These are phyloP conservation scores for Boechera stricta DNA, from an alignment of 345 rosid species.

Conservation along the genomic window DNA sequence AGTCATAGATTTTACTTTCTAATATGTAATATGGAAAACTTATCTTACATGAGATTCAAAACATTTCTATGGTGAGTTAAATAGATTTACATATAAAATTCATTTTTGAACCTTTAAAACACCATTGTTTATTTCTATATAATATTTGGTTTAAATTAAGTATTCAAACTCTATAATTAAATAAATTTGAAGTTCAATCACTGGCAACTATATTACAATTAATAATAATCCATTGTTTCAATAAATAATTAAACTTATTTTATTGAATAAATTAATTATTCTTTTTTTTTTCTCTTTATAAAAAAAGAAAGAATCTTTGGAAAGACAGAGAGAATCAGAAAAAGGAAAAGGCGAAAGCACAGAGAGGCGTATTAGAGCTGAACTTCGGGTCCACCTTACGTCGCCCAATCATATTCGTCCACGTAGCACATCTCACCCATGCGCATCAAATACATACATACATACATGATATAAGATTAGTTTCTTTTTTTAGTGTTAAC, in stretches of 20 bases:
- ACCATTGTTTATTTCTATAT: neutral
- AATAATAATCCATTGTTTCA: neutral
- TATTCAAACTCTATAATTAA: neutral
- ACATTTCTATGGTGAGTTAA: neutral
- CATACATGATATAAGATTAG: too few species aligned
- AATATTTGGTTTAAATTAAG: neutral
- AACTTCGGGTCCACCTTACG: conserved; percentile 12
- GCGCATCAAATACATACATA: neutral
- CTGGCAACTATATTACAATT: neutral
- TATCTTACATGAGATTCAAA: neutral
- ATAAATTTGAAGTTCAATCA: neutral
- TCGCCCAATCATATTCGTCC: neutral
- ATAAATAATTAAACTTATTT: neutral
- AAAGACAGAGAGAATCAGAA: conserved; percentile 29
- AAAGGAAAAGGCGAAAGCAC: conserved; percentile 13
- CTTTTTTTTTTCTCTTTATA: neutral
- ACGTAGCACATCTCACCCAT: conserved; percentile 19
- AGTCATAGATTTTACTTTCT: neutral
- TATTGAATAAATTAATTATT: neutral
- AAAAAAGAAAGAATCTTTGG: conserved; percentile 14
- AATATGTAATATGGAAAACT: neutral
- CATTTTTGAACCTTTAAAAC: neutral
- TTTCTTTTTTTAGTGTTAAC: too few species aligned
- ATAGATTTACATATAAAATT: neutral
- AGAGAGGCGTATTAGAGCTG: conserved; percentile 21